Evolutionary conservation across 2,329 filamentous ascomycete species (phyloP).

Genomic region (Fusarium pseudocircinatum): DNA sequence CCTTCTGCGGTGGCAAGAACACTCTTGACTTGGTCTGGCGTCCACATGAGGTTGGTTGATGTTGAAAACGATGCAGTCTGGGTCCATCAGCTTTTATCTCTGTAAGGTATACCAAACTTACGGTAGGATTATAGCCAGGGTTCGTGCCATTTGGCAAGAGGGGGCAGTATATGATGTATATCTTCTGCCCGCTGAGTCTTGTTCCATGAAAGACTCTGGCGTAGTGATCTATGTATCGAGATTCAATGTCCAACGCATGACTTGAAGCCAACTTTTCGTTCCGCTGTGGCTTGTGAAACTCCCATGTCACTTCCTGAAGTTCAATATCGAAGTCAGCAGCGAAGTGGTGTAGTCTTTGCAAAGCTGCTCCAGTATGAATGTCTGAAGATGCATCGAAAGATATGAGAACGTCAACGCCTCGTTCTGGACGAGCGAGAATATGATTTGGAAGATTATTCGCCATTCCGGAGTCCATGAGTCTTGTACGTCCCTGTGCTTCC

Average conservation of each 20-base stretch:
- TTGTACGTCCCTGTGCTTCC: constrained; percentile 34
- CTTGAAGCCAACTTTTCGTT: fast-evolving
- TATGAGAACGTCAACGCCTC: constrained; percentile 27
- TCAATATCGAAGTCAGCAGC: constrained; percentile 31
- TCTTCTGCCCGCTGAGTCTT: background rate
- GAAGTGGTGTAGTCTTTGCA: constrained; percentile 33
- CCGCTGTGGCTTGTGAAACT: background rate
- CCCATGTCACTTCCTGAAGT: background rate
- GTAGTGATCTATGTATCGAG: constrained; percentile 2
- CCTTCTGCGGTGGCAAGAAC: constrained; percentile 14
- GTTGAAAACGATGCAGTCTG: constrained; percentile 34
- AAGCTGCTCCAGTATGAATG: constrained; percentile 23
- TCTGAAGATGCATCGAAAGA: constrained; percentile 38
- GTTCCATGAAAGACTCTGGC: constrained; percentile 27
- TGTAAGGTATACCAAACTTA: fast-evolving
- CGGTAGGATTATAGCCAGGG: constrained; percentile 22
- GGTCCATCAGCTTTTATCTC: background rate
- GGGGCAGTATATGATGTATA: constrained; percentile 34
- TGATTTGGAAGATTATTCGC: constrained; percentile 39
- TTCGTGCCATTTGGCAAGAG: constrained; percentile 26
- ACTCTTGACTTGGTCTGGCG: constrained; percentile 24
- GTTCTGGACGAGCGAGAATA: constrained; percentile 22
- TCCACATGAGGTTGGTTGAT: constrained; percentile 40
- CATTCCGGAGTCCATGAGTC: constrained; percentile 39
- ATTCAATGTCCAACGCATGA: background rate